Base-by-base conservation (phyloP, 495 filamentous ascomycete species). In the Neurospora sp. region DNA sequence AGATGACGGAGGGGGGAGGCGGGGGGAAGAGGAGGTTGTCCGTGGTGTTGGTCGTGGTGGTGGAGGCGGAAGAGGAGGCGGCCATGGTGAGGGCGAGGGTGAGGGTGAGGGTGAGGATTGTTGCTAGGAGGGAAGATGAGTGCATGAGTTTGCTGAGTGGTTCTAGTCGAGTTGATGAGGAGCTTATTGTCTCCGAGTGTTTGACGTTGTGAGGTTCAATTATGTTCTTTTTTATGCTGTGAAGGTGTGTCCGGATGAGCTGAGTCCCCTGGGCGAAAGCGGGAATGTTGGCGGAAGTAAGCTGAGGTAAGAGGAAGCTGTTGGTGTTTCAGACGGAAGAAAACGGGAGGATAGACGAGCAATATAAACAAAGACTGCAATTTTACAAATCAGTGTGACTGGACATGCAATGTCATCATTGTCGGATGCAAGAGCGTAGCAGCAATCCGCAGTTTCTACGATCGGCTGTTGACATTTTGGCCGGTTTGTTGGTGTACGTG, bases 1-100 rank as follows among this genome's bases (percentile, higher is more conserved):
- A 80, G 16, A 74, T 75, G 23, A 79, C 41, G 16, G 40, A 35
- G 16, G 46, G 35, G 0, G 39, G 37, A 7, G 46, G 37, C n/a
- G 20, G 5, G 44, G 71, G 42, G 42, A 72, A 70, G 23, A 60
- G 69, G 40, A 71, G 42, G 38, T 37, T 70, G 39, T 42, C 27
- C 46, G 18, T 60, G 3, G 18, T 46, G 14, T 18, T 70, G 54
- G n/a, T 14, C 8, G 20, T 70, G 20, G 41, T 44, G 41, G 20
- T 70, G 20, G 41, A n/a, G 41, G 42, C 2, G 8, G 42, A 20
- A 70, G 38, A 69, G 20, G 35, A 39, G 18, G 49, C 9, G 39
- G 74, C 16, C 74, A 75, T 73, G 42, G 72, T 69, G 66, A 39
- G 16, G 41, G 9, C 14, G 16, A 14, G 39, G 12, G 18, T 31